Evolutionary conservation across 495 filamentous ascomycete species (phyloP).

Genomic region (Xylaria longipes): DNA sequence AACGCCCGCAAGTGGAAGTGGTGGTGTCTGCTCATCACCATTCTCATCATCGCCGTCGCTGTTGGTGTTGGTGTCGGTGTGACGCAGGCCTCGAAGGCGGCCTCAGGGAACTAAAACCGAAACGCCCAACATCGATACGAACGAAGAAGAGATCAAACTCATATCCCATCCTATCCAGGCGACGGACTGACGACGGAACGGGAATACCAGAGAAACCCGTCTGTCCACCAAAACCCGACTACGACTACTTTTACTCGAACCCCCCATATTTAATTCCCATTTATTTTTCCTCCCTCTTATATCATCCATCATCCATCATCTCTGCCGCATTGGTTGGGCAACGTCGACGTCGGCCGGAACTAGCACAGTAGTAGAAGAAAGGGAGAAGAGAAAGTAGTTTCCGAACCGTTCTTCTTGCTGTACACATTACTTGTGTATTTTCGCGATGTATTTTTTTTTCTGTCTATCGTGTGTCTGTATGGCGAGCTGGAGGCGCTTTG

Average conservation of each 20-base stretch:
- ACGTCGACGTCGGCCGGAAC: background rate
- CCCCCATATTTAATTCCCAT: conserved; percentile 17
- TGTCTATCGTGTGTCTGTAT: conserved; percentile 7
- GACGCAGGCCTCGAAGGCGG: conserved; percentile 4
- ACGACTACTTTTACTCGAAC: conserved; percentile 9
- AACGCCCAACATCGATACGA: background rate
- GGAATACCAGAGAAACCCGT: background rate
- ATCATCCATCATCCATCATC: conserved; percentile 3
- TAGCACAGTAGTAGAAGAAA: background rate
- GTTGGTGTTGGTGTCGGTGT: conserved; percentile 53
- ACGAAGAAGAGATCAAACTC: background rate
- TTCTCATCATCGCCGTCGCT: conserved; percentile 59
- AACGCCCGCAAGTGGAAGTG: conserved; percentile 71
- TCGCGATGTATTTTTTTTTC: conserved; percentile 6
- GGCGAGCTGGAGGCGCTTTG: background rate
- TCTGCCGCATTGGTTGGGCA: conserved; percentile 1
- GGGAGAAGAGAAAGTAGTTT: background rate
- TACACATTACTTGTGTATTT: conserved; percentile 15
- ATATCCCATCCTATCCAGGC: background rate
- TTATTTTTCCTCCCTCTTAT: background rate
- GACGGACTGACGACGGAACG: background rate
- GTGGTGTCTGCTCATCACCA: conserved; percentile 67
- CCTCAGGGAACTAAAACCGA: background rate
- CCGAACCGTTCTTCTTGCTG: conserved; percentile 8
- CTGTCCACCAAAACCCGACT: background rate